Evolutionary conservation across 164 flowering plant genomes (phyloP).

Genomic region (Aristolochia fimbriata): DNA sequence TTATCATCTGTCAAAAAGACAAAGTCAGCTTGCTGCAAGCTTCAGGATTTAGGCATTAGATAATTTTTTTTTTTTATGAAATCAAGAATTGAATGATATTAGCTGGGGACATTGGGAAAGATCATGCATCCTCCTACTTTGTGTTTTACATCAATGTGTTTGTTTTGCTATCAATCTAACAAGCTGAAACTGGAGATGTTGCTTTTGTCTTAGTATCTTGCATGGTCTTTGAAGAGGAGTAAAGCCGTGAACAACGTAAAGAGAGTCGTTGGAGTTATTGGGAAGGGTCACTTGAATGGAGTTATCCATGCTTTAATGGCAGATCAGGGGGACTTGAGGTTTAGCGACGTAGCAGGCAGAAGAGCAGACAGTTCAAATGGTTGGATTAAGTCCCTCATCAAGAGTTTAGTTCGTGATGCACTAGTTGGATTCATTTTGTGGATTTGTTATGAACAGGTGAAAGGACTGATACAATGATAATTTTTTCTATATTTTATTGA

Average conservation of each 20-base stretch:
- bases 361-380: constrained; percentile 19
- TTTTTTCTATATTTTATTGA: no score
- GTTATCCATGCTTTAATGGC: constrained; percentile 77
- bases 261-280: constrained; percentile 84
- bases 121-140: no score
- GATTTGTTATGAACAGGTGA: constrained; percentile 51
- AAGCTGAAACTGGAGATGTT: background rate
- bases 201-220: constrained; percentile 52
- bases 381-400: constrained; percentile 31
- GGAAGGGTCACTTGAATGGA: constrained; percentile 91
- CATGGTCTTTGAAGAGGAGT: constrained; percentile 93
- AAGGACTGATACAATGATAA: constrained; percentile 5
- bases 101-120: no score
- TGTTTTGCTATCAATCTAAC: background rate
- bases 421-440: constrained; percentile 52
- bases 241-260: constrained; percentile 75
- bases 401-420: constrained; percentile 63
- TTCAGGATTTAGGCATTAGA: no score
- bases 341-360: constrained; percentile 60
- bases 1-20: no score
- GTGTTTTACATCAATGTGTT: no score
- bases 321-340: constrained; percentile 72
- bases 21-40: no score
- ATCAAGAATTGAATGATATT: no score
- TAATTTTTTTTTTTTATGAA: no score